Conservation (phyloP, 139 green algal species). For the Coccomyxa sp. region DNA sequence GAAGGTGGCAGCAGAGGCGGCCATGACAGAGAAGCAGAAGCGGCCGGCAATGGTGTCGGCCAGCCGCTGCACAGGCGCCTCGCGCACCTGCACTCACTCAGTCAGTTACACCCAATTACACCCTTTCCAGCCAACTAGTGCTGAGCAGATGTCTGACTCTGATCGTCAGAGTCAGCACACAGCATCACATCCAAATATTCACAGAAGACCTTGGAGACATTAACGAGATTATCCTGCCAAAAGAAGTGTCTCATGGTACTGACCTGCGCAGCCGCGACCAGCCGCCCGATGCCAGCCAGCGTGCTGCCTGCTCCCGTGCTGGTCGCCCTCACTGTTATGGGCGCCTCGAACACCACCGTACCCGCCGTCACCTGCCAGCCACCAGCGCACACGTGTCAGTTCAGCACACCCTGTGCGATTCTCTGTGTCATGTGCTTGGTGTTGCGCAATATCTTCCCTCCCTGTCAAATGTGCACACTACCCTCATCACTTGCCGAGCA, state of each 20-base stretch:
- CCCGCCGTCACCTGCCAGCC: conserved; percentile 65
- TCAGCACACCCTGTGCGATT: background rate
- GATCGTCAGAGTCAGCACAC: no score
- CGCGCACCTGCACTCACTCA: conserved; percentile 19
- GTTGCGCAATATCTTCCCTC: no score
- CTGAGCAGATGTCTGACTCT: no score
- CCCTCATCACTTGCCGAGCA: no score
- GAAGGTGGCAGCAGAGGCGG: conserved; percentile 72
- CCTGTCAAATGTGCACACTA: no score
- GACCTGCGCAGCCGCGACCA: conserved; percentile 65
- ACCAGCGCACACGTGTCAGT: background rate
- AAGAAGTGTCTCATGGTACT: no score
- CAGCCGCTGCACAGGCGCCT: conserved; percentile 87
- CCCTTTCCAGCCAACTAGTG: conserved; percentile 5
- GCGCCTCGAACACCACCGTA: conserved; percentile 77
- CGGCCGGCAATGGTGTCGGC: conserved; percentile 84
- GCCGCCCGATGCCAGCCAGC: conserved; percentile 62
- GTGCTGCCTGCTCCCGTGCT: conserved; percentile 63
- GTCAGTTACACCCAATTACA: conserved; percentile 43
- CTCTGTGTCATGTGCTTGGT: background rate
- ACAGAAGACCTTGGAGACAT: no score
- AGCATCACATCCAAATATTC: no score
- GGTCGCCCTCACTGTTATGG: conserved; percentile 63
- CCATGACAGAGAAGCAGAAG: conserved; percentile 93
- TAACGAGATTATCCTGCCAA: no score